A percentile compares a stretch with the other conserved stretches of the same genome.
Evolutionary conservation across 179 eudicot genomes (phyloP).

Genomic region (Vitellaria paradoxa): DNA sequence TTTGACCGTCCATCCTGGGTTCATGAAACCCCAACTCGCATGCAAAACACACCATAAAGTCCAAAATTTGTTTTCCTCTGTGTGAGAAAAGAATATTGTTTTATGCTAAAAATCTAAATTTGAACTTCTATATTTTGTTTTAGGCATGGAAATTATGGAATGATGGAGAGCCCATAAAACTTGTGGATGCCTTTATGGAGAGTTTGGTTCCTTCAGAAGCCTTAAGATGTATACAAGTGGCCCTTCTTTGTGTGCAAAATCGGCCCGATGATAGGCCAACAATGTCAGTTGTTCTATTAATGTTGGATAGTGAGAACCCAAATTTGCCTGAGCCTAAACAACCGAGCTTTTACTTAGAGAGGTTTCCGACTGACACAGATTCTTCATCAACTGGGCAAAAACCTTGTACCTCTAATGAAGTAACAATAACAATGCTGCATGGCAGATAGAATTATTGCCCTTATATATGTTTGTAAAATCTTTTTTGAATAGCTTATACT

Average conservation of each 20-base stretch:
- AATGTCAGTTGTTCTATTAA: constrained; percentile 26
- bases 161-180: constrained; percentile 9
- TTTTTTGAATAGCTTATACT: background rate
- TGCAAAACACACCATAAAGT: no score
- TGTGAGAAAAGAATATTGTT: no score
- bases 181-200: constrained; percentile 17
- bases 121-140: constrained; percentile 6
- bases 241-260: constrained; percentile 23
- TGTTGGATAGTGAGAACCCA: constrained; percentile 28
- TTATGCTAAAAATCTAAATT: no score
- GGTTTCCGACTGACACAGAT: constrained; percentile 12
- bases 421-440: constrained; percentile 17
- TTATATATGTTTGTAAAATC: background rate
- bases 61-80: no score
- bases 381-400: constrained; percentile 14
- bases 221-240: constrained; percentile 22
- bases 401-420: constrained; percentile 14
- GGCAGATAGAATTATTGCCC: constrained; percentile 16
- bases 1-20: no score
- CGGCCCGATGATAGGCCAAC: constrained; percentile 26
- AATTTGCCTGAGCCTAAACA: constrained; percentile 26
- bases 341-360: constrained; percentile 30
- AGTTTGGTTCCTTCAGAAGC: constrained; percentile 11
- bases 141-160: constrained; percentile 32
- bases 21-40: no score